These are phyloP conservation scores for Pelagophyceae sp. DNA, from an alignment of 352 stramenopile species.

Conservation along the genomic window DNA sequence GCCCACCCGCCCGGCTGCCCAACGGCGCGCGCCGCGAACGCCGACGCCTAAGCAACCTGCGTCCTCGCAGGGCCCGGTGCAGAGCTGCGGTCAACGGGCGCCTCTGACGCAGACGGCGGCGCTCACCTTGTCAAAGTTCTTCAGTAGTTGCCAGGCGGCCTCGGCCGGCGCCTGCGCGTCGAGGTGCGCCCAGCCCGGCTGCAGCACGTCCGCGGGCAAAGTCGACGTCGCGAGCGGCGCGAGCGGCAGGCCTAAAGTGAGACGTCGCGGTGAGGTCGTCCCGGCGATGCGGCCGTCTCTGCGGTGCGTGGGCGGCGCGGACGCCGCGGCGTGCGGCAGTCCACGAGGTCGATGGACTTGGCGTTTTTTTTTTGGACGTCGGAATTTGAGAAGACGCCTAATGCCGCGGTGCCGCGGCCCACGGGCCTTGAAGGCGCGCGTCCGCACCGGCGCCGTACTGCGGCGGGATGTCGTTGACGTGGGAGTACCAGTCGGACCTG, in stretches of 20 bases:
- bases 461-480: conserved; percentile 62
- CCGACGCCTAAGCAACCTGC: no score
- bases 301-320: no score
- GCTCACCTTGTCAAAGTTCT: conserved; percentile 30
- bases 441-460: conserved; percentile 57
- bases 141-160: conserved; percentile 32
- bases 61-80: no score
- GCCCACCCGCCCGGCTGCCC: conserved; percentile 30
- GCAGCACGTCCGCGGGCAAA: not conserved
- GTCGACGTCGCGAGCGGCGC: not conserved
- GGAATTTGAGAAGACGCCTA: conserved; percentile 27
- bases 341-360: not conserved
- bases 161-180: conserved; percentile 14
- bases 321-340: no score
- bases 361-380: not conserved
- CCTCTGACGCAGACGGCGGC: no score
- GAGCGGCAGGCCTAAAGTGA: conserved; percentile 7
- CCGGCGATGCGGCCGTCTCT: no score
- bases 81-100: no score
- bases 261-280: no score
- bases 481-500: conserved; percentile 68
- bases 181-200: not conserved
- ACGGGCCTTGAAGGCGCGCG: no score
- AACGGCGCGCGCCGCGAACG: conserved; percentile 34
- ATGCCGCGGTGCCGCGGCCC: no score